Evolutionary conservation across 1,284 basidiomycete species (phyloP).

Genomic region (Prillingera fragicola): DNA sequence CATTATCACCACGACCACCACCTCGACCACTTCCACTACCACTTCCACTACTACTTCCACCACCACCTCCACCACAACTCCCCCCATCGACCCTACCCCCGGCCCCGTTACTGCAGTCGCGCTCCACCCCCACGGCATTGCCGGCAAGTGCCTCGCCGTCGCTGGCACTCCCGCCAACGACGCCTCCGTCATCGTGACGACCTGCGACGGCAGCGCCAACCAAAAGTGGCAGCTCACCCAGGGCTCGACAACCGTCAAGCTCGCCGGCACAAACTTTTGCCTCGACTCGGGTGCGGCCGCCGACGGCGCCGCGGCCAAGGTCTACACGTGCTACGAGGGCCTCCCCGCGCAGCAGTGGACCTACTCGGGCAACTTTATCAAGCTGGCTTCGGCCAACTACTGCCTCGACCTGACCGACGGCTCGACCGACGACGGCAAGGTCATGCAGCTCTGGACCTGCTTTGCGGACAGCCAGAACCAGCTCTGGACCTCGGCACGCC

Average conservation of each 20-base stretch:
- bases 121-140: conserved; percentile 28
- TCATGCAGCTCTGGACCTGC: too few relatives aligned
- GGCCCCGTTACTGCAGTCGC: conserved; percentile 12
- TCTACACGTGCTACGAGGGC: conserved; percentile 19
- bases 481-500: too few relatives aligned
- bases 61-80: conserved; percentile 11
- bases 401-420: conserved; percentile 28
- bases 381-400: conserved; percentile 14
- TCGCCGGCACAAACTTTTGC: conserved; percentile 32
- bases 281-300: conserved; percentile 20
- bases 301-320: conserved; percentile 13
- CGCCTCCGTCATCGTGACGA: conserved; percentile 17
- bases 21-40: conserved; percentile 3
- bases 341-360: conserved; percentile 24
- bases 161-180: conserved; percentile 8
- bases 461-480: too few relatives aligned
- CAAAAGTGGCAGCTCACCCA: conserved; percentile 28
- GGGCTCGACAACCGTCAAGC: conserved; percentile 20
- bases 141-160: conserved; percentile 28
- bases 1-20: conserved; percentile 2
- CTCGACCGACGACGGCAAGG: conserved; percentile 11
- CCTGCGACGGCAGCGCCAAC: conserved; percentile 30
- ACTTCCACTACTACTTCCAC: conserved; percentile 11
- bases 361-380: conserved; percentile 14
- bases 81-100: neutral